These are phyloP conservation scores for Myriosclerotinia scirpicola DNA, from an alignment of 2,329 filamentous ascomycete species.

Conservation along the genomic window DNA sequence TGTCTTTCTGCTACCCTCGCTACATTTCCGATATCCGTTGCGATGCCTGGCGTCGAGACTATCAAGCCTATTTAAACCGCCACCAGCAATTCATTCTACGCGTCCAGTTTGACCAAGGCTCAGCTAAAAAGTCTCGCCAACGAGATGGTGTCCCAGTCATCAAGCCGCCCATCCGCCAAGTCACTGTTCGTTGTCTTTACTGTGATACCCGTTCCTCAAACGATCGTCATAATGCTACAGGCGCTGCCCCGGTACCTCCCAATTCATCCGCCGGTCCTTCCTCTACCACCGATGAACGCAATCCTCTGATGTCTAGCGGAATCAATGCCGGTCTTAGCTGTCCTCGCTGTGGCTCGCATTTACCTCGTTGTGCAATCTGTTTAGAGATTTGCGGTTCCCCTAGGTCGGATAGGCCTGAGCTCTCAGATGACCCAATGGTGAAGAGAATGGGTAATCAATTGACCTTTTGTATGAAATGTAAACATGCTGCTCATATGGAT, in stretches of 20 bases:
- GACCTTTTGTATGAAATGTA: conserved; percentile 68
- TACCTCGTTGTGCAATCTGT: conserved; percentile 67
- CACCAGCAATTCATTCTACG: conserved; percentile 74
- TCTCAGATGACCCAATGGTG: conserved; percentile 48
- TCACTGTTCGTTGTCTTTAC: conserved; percentile 74
- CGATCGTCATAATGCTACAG: conserved; percentile 37
- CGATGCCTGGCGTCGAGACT: conserved; percentile 69
- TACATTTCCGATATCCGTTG: conserved; percentile 78
- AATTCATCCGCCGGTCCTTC: conserved; percentile 28
- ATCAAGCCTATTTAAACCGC: conserved; percentile 69
- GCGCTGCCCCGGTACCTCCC: conserved; percentile 17
- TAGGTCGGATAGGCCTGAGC: conserved; percentile 58
- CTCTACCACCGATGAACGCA: conserved; percentile 42
- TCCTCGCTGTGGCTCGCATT: conserved; percentile 64
- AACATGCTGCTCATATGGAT: conserved; percentile 67
- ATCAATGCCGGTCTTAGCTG: conserved; percentile 63
- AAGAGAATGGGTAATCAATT: conserved; percentile 57
- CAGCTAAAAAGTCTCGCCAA: conserved; percentile 65
- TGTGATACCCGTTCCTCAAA: conserved; percentile 63
- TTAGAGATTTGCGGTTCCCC: conserved; percentile 65
- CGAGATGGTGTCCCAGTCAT: conserved; percentile 63
- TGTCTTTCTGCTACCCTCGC: conserved; percentile 70
- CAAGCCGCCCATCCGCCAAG: conserved; percentile 64
- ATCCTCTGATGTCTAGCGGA: conserved; percentile 58
- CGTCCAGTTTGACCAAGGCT: conserved; percentile 75